These are phyloP conservation scores for Arachnopeziza araneosa DNA, from an alignment of 2,329 filamentous ascomycete species.

Conservation along the genomic window DNA sequence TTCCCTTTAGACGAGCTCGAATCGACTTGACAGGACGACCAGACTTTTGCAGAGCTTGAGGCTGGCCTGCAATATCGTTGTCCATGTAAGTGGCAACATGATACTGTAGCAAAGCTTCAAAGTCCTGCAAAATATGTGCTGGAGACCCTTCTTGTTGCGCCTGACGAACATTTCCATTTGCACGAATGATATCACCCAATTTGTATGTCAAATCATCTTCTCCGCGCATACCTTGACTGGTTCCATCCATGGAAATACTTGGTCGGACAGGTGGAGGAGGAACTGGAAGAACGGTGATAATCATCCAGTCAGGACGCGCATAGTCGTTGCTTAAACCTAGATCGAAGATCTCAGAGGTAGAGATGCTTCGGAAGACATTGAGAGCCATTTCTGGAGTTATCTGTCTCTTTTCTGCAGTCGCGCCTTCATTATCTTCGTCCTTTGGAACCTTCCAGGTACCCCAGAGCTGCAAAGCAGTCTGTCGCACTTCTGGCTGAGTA, in stretches of 20 bases:
- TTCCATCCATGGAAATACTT: slow-evolving; percentile 95
- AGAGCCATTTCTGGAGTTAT: slow-evolving; percentile 83
- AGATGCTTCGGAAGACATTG: slow-evolving; percentile 80
- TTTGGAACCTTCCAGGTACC: slow-evolving; percentile 68
- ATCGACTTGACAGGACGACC: slow-evolving; percentile 96
- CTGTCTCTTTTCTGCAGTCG: slow-evolving; percentile 69
- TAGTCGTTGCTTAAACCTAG: slow-evolving; percentile 94
- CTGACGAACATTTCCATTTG: slow-evolving; percentile 89
- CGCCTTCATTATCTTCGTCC: slow-evolving; percentile 64
- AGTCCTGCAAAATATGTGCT: slow-evolving; percentile 84
- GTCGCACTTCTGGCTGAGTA: slow-evolving; percentile 78
- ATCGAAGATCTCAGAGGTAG: slow-evolving; percentile 71
- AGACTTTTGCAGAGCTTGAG: slow-evolving; percentile 92
- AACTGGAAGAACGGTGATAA: slow-evolving; percentile 89
- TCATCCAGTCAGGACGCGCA: slow-evolving; percentile 96
- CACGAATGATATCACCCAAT: slow-evolving; percentile 94
- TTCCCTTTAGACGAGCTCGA: slow-evolving; percentile 94
- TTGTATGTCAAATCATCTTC: slow-evolving; percentile 99
- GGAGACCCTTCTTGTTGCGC: slow-evolving; percentile 89
- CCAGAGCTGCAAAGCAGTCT: slow-evolving; percentile 78
- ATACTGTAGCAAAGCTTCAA: slow-evolving; percentile 88
- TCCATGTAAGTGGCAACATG: slow-evolving; percentile 99
- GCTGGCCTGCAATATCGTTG: slow-evolving; percentile 95
- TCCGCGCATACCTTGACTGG: slow-evolving; percentile 83
- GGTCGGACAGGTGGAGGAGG: slow-evolving; percentile 93